A percentile compares a stretch with the other conserved stretches of the same genome.
phyloP scores from a whole-genome alignment of 2,329 filamentous ascomycete genomes.

The Cryoendolithus antarcticus region DNA sequence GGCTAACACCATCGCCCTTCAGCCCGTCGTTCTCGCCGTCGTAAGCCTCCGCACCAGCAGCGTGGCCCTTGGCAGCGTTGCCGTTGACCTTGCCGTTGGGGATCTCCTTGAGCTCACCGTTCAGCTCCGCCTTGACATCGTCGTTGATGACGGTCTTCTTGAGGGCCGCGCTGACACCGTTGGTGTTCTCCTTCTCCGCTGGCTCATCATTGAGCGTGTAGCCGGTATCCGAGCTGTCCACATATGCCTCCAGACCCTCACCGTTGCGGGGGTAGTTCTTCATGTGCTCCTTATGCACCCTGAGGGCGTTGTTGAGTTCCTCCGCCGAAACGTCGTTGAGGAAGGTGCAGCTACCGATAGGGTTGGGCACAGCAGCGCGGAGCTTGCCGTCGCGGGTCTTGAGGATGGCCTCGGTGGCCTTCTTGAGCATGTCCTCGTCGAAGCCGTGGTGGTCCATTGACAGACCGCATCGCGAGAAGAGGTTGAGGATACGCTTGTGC shows the following conservation, averaged over 20 bases:
- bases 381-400: slow-evolving; percentile 59
- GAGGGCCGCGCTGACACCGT: slow-evolving; percentile 1
- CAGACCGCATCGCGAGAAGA: slow-evolving; percentile 58
- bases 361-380: slow-evolving; percentile 55
- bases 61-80: slow-evolving; percentile 1
- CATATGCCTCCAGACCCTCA: slow-evolving; percentile 55
- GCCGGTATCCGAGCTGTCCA: slow-evolving; percentile 58
- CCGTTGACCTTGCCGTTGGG: slow-evolving; percentile 3
- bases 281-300: slow-evolving; percentile 52
- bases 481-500: slow-evolving; percentile 48
- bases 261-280: slow-evolving; percentile 51
- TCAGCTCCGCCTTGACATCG: slow-evolving; percentile 2
- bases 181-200: slow-evolving; percentile 18
- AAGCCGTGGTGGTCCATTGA: slow-evolving; percentile 61
- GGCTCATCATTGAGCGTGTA: slow-evolving; percentile 36
- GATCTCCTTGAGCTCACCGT: slow-evolving; percentile 4
- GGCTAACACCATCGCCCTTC: slow-evolving; percentile 2
- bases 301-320: slow-evolving; percentile 50
- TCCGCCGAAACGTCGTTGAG: slow-evolving; percentile 52
- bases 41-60: slow-evolving; percentile 3
- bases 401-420: slow-evolving; percentile 55
- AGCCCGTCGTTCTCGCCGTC: slow-evolving; percentile 4
- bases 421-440: slow-evolving; percentile 51
- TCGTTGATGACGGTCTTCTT: slow-evolving; percentile 4
- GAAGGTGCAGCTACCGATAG: slow-evolving; percentile 55